These are phyloP conservation scores for Colletotrichum kahawae DNA, from an alignment of 2,329 filamentous ascomycete species.

Conservation along the genomic window DNA sequence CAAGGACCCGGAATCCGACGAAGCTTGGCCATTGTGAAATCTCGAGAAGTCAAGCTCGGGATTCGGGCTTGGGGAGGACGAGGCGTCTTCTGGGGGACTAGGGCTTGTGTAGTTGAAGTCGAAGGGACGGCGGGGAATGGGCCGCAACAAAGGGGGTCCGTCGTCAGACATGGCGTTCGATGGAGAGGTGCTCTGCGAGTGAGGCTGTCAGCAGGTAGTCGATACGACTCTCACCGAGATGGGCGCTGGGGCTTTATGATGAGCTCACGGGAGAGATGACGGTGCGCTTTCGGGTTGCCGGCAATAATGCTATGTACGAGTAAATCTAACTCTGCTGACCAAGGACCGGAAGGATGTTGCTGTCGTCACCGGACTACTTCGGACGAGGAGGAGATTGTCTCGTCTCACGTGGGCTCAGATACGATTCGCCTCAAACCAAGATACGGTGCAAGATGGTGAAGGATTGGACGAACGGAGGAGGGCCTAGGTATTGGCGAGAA, in stretches of 20 bases:
- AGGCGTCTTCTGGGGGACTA: slow-evolving; percentile 46
- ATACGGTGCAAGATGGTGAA: not conserved
- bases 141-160: slow-evolving; percentile 66
- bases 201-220: not conserved
- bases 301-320: not conserved
- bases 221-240: not conserved
- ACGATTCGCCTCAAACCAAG: not conserved
- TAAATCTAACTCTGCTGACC: not conserved
- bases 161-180: slow-evolving; percentile 40
- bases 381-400: slow-evolving; percentile 11
- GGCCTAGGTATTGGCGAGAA: not conserved
- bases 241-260: not conserved
- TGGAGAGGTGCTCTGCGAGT: not conserved
- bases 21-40: slow-evolving; percentile 28
- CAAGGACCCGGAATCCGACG: slow-evolving; percentile 43
- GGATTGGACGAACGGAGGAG: slow-evolving; percentile 8
- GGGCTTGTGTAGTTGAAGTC: slow-evolving; percentile 57
- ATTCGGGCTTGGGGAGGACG: slow-evolving; percentile 41
- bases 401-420: slow-evolving; percentile 5
- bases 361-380: slow-evolving; percentile 8
- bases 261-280: not conserved
- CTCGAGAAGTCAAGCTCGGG: slow-evolving; percentile 45
- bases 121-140: slow-evolving; percentile 76
- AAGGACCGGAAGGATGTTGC: not conserved
- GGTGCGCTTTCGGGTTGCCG: not conserved